Base-by-base conservation (phyloP, 2,329 filamentous ascomycete genomes). In the Septoria linicola region DNA sequence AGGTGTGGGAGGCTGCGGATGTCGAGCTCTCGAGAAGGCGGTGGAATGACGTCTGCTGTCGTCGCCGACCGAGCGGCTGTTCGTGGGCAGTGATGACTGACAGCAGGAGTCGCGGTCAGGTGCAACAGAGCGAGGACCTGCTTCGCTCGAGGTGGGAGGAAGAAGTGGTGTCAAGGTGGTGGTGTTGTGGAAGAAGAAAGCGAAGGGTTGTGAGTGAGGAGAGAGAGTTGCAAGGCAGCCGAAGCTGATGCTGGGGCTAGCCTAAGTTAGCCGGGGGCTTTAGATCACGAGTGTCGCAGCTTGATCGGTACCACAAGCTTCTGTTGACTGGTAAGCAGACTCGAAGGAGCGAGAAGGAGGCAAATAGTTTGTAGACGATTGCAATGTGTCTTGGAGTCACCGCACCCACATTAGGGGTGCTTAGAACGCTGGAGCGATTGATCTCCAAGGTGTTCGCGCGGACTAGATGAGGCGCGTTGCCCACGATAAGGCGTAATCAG, bases 1-100 rank as follows among this genome's bases (percentile, higher is more conserved):
- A n/a, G 30, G 4, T 32, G 36, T 42, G 45, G 40, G 20, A 11
- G 45, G 30, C 10, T 35, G 42, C n/a, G 31, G 50, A 31, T 41
- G 44, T 37, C 25, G 21, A 41, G 43, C 32, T 39, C 11, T 35
- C 16, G 25, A 36, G 27, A 34, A 14, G 39, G 21, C 27, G 53
- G 45, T 32, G 27, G 30, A n/a, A 44, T 53, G 52, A 49, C 41
- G 52, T 41, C 20, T 25, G 31, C 41, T 43, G 41, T 31, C 8
- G 41, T 27, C 41, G 48, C 31, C 48, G 41, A 40, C 37, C 19
- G 25, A 34, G 41, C 30, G 21, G 11, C 20, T 19, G 35, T 21
- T 27, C 32, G 20, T 41, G 25, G 17, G 17, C 17, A 20, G 19
- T 35, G n/a, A 27, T 5, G 10, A 27, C 5, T 5, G 23, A 27